Evolutionary conservation across 2,329 filamentous ascomycete species (phyloP).

Genomic region (Cadophora malorum): DNA sequence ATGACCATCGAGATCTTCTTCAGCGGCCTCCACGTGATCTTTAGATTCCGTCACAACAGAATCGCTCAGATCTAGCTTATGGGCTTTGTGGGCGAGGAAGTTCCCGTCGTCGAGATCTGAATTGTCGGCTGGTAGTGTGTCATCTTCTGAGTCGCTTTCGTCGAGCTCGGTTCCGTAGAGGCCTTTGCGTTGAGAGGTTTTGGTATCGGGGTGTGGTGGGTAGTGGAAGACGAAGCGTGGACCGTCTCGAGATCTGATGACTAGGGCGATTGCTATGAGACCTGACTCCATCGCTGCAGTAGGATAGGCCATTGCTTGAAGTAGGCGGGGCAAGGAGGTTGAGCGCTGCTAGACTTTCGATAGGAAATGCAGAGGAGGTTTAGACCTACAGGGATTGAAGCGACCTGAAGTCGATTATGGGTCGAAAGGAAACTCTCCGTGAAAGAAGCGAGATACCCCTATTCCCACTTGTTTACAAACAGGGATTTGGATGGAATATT

Average conservation of each 20-base stretch:
- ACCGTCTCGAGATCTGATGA: constrained; percentile 70
- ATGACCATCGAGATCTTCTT: constrained; percentile 47
- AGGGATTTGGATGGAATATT: neutral
- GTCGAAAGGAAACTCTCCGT: neutral
- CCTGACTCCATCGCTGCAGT: constrained; percentile 52
- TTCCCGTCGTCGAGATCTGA: constrained; percentile 58
- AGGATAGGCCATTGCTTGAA: constrained; percentile 11
- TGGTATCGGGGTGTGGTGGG: constrained; percentile 62
- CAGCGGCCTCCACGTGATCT: constrained; percentile 37
- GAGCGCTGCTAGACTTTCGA: neutral
- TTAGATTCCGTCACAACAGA: constrained; percentile 25
- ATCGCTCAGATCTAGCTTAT: constrained; percentile 35
- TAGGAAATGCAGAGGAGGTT: neutral
- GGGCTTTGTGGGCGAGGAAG: constrained; percentile 46
- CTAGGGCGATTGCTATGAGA: constrained; percentile 48
- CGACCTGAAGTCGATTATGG: constrained; percentile 1
- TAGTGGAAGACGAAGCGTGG: constrained; percentile 88
- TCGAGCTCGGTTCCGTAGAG: constrained; percentile 46
- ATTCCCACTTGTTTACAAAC: neutral
- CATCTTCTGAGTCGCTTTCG: constrained; percentile 26
- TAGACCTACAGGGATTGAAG: neutral
- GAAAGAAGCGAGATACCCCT: constrained; percentile 10
- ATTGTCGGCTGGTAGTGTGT: constrained; percentile 46
- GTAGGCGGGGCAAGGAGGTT: neutral
- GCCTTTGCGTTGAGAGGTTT: constrained; percentile 42